phyloP scores from a whole-genome alignment of 768 basidiomycete genomes.

The Phylloporus scabripes region DNA sequence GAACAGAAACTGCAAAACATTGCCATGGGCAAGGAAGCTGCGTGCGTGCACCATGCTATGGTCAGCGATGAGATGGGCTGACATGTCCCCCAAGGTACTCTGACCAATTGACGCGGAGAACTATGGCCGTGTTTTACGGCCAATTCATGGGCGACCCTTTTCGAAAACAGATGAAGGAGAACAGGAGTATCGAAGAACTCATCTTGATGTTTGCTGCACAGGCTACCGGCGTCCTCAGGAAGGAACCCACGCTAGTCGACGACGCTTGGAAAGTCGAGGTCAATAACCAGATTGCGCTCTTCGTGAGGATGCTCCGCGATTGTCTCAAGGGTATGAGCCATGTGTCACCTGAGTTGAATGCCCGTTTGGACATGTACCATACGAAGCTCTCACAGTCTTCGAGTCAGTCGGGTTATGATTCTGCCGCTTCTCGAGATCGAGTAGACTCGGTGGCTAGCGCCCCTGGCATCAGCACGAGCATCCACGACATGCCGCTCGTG shows the following conservation, averaged over 20 bases:
- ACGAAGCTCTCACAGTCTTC: constrained; percentile 65
- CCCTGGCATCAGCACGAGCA: constrained; percentile 38
- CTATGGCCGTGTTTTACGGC: constrained; percentile 89
- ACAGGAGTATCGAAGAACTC: constrained; percentile 94
- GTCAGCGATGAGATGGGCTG: constrained; percentile 4
- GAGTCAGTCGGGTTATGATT: constrained; percentile 64
- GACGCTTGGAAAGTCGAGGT: constrained; percentile 93
- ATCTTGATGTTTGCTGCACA: constrained; percentile 94
- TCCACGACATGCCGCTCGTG: constrained; percentile 78
- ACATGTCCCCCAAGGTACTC: constrained; percentile 54
- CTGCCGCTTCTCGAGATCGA: constrained; percentile 53
- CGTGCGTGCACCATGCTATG: constrained; percentile 46
- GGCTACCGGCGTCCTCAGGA: constrained; percentile 81
- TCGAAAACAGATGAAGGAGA: constrained; percentile 89
- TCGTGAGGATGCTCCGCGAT: constrained; percentile 82
- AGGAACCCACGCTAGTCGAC: constrained; percentile 75
- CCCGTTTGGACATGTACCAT: constrained; percentile 79
- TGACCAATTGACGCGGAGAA: constrained; percentile 83
- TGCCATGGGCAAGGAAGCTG: constrained; percentile 87
- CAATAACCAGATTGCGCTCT: constrained; percentile 86
- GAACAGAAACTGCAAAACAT: constrained; percentile 88
- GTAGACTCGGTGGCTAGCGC: constrained; percentile 40
- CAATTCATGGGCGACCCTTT: constrained; percentile 84
- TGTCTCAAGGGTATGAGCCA: constrained; percentile 67
- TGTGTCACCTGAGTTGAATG: constrained; percentile 76